Percentiles rank a stretch among this genome's conserved stretches.
These are phyloP conservation scores for Aspergillus sclerotioniger DNA, from an alignment of 495 filamentous ascomycete genomes.

Conservation along the genomic window DNA sequence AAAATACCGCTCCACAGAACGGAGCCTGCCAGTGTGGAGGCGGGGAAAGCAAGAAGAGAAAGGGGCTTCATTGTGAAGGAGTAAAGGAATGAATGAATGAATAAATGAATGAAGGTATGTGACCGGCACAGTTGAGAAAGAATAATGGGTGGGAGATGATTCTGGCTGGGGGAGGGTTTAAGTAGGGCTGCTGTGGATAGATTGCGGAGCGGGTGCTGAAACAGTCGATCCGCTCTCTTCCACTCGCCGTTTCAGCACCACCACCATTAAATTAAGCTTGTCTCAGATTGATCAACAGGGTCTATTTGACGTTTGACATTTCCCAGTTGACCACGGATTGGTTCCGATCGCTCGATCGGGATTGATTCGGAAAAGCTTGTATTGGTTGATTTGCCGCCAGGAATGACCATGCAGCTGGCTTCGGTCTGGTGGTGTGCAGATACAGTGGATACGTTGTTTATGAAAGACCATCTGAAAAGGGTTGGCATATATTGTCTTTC, in stretches of 20 bases:
- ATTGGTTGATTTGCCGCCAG: too few relatives aligned
- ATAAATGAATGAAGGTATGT: neutral
- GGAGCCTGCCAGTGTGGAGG: constrained; percentile 23
- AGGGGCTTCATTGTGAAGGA: constrained; percentile 19
- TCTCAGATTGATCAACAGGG: neutral
- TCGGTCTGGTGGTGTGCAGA: too few relatives aligned
- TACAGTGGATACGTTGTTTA: too few relatives aligned
- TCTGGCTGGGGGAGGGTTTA: neutral
- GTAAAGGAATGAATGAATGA: neutral
- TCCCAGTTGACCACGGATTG: too few relatives aligned
- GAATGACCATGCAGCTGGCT: too few relatives aligned
- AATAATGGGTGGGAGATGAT: neutral
- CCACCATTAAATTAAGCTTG: neutral
- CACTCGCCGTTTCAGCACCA: neutral
- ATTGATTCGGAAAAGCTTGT: too few relatives aligned
- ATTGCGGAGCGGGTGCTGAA: constrained; percentile 6
- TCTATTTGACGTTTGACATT: neutral
- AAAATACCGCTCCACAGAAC: constrained; percentile 31
- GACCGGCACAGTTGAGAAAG: constrained; percentile 3
- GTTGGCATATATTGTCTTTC: too few relatives aligned
- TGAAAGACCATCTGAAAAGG: too few relatives aligned
- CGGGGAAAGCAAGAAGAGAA: constrained; percentile 17
- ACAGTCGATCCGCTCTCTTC: neutral
- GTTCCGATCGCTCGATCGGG: too few relatives aligned
- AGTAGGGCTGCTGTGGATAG: neutral